A percentile compares a stretch with the other conserved stretches of the same genome.
Conservation (phyloP, 768 basidiomycete genomes). For the Rhizopogon roseolus region DNA sequence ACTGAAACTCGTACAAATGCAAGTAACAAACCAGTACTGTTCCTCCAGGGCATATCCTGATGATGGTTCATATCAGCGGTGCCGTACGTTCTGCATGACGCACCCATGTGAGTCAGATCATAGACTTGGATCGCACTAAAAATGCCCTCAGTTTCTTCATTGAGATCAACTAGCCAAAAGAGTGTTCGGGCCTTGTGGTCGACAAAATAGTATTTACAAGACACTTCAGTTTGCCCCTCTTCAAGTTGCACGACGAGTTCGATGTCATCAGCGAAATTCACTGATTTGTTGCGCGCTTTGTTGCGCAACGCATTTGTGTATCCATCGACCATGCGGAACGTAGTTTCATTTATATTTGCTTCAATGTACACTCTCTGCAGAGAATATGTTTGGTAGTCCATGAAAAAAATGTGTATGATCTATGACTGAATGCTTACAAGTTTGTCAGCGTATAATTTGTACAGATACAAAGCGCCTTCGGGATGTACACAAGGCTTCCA, state of each 20-base stretch:
- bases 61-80: neutral
- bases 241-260: neutral
- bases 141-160: constrained; percentile 19
- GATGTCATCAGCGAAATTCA: neutral
- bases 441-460: neutral
- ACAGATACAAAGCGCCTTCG: neutral
- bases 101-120: constrained; percentile 36
- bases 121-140: constrained; percentile 30
- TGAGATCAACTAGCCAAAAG: constrained; percentile 43
- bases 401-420: neutral
- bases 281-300: neutral
- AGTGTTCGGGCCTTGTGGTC: constrained; percentile 36
- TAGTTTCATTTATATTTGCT: neutral
- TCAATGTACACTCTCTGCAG: neutral
- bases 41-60: neutral
- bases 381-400: neutral
- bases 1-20: neutral
- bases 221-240: neutral
- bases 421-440: neutral
- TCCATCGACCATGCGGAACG: neutral
- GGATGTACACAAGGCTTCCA: neutral
- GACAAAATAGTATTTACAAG: constrained; percentile 39
- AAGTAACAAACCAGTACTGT: constrained; percentile 17
- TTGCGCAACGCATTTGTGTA: neutral
- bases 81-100: constrained; percentile 4